Conservation (phyloP, 306 rosid species). For the Amphicarpaea edgeworthii region DNA sequence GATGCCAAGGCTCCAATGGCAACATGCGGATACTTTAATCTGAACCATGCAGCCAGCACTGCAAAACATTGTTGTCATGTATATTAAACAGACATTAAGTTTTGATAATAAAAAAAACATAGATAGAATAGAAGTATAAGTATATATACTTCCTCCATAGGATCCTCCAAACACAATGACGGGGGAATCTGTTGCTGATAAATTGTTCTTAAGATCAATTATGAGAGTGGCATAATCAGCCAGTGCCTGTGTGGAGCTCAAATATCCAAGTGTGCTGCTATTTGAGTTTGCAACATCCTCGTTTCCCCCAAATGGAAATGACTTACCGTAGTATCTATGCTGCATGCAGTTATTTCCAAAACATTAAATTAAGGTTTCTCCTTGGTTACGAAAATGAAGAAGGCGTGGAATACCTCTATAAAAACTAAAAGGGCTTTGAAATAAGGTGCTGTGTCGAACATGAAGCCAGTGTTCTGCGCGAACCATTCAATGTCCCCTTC, state of each 20-base stretch:
- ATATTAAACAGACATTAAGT: too few relatives aligned
- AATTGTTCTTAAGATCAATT: constrained; percentile 67
- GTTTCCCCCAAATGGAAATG: constrained; percentile 75
- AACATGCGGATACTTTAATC: too few relatives aligned
- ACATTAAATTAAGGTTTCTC: too few relatives aligned
- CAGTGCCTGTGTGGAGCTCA: constrained; percentile 81
- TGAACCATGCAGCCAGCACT: too few relatives aligned
- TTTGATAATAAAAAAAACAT: too few relatives aligned
- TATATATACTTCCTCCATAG: constrained; percentile 81
- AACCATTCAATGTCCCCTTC: constrained; percentile 85
- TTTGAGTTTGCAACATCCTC: constrained; percentile 57
- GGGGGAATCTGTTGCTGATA: constrained; percentile 69
- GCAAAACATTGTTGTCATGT: too few relatives aligned
- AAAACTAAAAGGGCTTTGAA: constrained; percentile 82
- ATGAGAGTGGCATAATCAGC: constrained; percentile 91
- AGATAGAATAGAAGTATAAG: not conserved
- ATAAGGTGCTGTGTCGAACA: constrained; percentile 65
- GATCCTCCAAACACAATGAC: constrained; percentile 92
- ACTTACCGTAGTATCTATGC: constrained; percentile 92
- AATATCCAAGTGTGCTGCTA: constrained; percentile 67
- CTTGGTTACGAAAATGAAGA: too few relatives aligned
- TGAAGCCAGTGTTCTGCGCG: constrained; percentile 79
- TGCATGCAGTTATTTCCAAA: constrained; percentile 57
- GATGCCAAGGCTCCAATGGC: constrained; percentile 52
- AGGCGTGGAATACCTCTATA: constrained; percentile 89